Percentiles rank a stretch among this genome's conserved stretches.
Evolutionary conservation across 1,139 yeast species (phyloP).

Genomic region (Geotrichum siamense): DNA sequence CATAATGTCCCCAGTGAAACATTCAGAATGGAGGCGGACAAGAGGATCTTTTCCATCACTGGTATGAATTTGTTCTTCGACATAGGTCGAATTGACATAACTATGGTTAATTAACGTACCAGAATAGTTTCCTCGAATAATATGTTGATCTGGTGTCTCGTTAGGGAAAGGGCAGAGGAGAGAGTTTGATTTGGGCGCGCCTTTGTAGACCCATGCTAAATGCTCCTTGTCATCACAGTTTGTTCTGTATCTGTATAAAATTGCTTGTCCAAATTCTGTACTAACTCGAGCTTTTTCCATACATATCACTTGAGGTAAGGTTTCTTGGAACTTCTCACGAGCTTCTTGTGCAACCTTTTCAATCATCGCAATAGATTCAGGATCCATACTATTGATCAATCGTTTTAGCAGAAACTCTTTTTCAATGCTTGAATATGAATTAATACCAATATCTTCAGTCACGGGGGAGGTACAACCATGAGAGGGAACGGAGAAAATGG

Average conservation of each 20-base stretch:
- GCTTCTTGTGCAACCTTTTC: conserved; percentile 9
- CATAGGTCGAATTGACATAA: neutral
- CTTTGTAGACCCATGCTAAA: conserved; percentile 94
- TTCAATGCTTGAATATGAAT: neutral
- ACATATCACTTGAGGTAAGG: conserved; percentile 68
- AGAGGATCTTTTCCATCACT: conserved; percentile 35
- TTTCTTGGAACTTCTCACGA: conserved; percentile 24
- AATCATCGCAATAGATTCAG: conserved; percentile 7
- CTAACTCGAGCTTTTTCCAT: conserved; percentile 93
- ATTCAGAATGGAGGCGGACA: conserved; percentile 89
- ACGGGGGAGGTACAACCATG: neutral
- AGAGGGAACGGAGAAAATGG: conserved; percentile 6
- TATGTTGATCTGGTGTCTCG: conserved; percentile 85
- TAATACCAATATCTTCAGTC: neutral
- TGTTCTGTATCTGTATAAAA: conserved; percentile 81
- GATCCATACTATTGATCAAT: conserved; percentile 8
- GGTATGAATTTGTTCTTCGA: conserved; percentile 3
- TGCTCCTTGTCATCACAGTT: conserved; percentile 85
- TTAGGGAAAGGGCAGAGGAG: conserved; percentile 54
- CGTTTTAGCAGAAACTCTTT: conserved; percentile 11
- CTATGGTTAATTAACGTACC: conserved; percentile 55
- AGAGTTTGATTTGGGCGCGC: conserved; percentile 71
- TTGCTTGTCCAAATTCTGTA: conserved; percentile 85
- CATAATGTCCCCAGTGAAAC: conserved; percentile 98
- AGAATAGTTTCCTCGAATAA: conserved; percentile 95